Evolutionary conservation across 208 protist genomes (phyloP).

Genomic region (Endotrypanum monterogeii): DNA sequence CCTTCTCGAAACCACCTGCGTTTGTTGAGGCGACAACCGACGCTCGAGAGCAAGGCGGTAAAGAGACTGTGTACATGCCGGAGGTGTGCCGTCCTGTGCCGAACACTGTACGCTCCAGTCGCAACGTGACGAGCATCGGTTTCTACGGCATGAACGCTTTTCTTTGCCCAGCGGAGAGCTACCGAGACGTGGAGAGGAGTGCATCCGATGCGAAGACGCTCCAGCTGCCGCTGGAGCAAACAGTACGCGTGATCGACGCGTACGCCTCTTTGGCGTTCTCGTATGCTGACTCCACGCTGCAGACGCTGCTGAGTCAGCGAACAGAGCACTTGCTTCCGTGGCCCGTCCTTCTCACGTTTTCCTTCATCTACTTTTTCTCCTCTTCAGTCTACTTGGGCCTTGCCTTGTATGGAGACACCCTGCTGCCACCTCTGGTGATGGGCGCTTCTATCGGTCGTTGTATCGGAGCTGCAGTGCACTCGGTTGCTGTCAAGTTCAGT

Average conservation of each 20-base stretch:
- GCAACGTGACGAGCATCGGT: conserved; percentile 44
- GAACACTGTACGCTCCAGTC: conserved; percentile 30
- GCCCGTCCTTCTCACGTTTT: conserved; percentile 37
- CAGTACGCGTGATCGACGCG: conserved; percentile 39
- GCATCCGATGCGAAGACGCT: conserved; percentile 1
- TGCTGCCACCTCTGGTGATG: conserved; percentile 38
- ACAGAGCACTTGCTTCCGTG: conserved; percentile 38
- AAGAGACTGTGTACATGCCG: neutral
- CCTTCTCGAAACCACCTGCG: conserved; percentile 5
- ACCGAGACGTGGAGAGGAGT: neutral
- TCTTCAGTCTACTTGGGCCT: conserved; percentile 53
- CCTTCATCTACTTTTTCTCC: conserved; percentile 41
- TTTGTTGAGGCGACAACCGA: neutral
- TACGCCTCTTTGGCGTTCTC: conserved; percentile 61
- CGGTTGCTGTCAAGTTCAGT: neutral
- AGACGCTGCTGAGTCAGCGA: conserved; percentile 48
- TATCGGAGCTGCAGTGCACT: conserved; percentile 26
- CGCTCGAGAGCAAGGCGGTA: neutral
- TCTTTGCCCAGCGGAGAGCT: conserved; percentile 33
- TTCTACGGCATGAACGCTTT: conserved; percentile 63
- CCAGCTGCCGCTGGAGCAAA: conserved; percentile 15
- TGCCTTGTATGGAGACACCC: conserved; percentile 31
- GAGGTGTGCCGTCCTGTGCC: conserved; percentile 40
- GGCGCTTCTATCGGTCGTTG: conserved; percentile 46
- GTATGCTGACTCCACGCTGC: conserved; percentile 50